Evolutionary conservation across 805 yeast species (phyloP).

Genomic region (Wickerhamomyces kurtzmanii): DNA sequence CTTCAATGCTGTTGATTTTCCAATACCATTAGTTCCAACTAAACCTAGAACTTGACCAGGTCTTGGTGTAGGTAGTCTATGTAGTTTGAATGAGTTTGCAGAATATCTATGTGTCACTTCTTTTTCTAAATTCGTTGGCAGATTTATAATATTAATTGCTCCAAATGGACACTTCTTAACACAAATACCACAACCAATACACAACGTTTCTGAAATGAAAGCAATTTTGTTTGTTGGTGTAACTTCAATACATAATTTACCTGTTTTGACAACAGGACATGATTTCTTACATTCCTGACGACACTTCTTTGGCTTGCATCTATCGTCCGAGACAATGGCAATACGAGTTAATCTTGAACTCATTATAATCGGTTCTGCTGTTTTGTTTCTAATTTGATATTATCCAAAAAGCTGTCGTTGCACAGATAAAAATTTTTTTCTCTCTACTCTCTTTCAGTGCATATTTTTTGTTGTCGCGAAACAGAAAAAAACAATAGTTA

Average conservation of each 20-base stretch:
- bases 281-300: constrained; percentile 96
- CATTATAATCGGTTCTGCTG: constrained; percentile 9
- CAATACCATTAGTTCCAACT: constrained; percentile 99
- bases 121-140: constrained; percentile 88
- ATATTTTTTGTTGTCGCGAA: too few relatives aligned
- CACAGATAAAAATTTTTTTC: constrained; percentile 1
- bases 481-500: too few relatives aligned
- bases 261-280: constrained; percentile 97
- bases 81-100: constrained; percentile 95
- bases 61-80: constrained; percentile 95
- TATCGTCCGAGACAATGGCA: constrained; percentile 91
- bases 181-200: constrained; percentile 99
- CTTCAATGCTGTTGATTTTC: constrained; percentile 94
- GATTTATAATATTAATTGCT: constrained; percentile 90
- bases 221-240: constrained; percentile 86
- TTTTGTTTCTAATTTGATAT: neutral
- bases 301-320: constrained; percentile 96
- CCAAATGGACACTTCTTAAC: constrained; percentile 98
- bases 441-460: too few relatives aligned
- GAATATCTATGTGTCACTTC: constrained; percentile 96
- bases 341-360: constrained; percentile 61
- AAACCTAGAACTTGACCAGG: constrained; percentile 98
- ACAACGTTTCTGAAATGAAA: constrained; percentile 84
- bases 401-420: neutral
- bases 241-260: constrained; percentile 95